Percentiles rank a stretch among this genome's conserved stretches.
phyloP scores from a whole-genome alignment of 2,329 filamentous ascomycete species.

The Zarea fungicola region DNA sequence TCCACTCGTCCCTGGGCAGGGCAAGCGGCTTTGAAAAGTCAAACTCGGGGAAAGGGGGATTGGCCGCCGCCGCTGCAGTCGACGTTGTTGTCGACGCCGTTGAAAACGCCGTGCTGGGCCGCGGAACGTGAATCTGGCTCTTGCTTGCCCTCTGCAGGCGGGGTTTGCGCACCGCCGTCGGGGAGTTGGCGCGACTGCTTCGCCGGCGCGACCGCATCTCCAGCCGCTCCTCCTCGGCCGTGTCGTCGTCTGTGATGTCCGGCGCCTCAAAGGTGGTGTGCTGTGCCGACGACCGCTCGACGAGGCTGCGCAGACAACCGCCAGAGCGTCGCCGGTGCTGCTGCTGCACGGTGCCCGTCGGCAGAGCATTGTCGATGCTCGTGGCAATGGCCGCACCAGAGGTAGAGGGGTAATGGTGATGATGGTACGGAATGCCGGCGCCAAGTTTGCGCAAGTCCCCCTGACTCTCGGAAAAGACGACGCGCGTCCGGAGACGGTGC shows the following conservation, averaged over 20 bases:
- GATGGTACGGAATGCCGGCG: slow-evolving; percentile 20
- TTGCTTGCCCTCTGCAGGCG: slow-evolving; percentile 38
- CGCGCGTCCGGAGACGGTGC: slow-evolving; percentile 59
- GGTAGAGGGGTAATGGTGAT: slow-evolving; percentile 13
- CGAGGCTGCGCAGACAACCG: slow-evolving; percentile 40
- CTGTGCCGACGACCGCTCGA: slow-evolving; percentile 32
- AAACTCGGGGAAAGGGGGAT: slow-evolving; percentile 22
- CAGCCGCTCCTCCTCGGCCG: slow-evolving; percentile 38
- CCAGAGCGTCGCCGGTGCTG: slow-evolving; percentile 45
- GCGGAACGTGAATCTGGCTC: slow-evolving; percentile 31
- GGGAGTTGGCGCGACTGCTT: slow-evolving; percentile 22
- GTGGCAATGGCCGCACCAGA: too few species aligned
- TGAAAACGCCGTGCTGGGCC: slow-evolving; percentile 14
- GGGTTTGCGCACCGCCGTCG: slow-evolving; percentile 30
- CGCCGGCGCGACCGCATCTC: slow-evolving; percentile 36
- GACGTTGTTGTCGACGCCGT: slow-evolving; percentile 14
- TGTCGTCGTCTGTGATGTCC: slow-evolving; percentile 39
- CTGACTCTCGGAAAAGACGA: slow-evolving; percentile 64
- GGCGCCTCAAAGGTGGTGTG: slow-evolving; percentile 28
- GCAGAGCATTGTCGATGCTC: slow-evolving; percentile 21
- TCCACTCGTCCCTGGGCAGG: not conserved
- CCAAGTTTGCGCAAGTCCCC: slow-evolving; percentile 50
- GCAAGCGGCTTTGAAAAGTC: slow-evolving; percentile 32
- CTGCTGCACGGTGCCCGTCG: slow-evolving; percentile 24
- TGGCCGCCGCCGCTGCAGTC: slow-evolving; percentile 7